These are phyloP conservation scores for Verticillium longisporum DNA, from an alignment of 2,329 filamentous ascomycete genomes.

Conservation along the genomic window DNA sequence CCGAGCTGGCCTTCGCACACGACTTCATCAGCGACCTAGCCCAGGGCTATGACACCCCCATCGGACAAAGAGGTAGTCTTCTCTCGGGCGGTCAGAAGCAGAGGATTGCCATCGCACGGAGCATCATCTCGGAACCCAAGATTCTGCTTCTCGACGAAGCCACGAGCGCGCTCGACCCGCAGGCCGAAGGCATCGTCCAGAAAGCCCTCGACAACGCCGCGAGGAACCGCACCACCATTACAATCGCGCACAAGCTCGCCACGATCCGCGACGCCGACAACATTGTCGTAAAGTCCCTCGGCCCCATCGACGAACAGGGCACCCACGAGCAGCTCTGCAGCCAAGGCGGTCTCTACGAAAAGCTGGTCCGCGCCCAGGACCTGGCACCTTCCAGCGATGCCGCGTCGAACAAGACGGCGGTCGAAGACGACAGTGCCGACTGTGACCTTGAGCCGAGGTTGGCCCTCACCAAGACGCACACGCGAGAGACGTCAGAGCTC, in stretches of 20 bases:
- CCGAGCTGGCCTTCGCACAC: constrained; percentile 2
- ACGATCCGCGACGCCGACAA: constrained; percentile 49
- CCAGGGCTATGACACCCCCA: constrained; percentile 50
- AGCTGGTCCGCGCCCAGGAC: background rate
- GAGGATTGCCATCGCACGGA: constrained; percentile 50
- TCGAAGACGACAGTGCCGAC: background rate
- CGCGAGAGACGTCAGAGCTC: background rate
- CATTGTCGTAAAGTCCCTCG: constrained; percentile 50
- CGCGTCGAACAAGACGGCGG: background rate
- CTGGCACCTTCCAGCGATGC: background rate
- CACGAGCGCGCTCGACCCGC: constrained; percentile 53
- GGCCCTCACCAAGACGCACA: background rate
- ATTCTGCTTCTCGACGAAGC: constrained; percentile 57
- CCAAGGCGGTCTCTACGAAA: background rate
- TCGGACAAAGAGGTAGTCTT: constrained; percentile 59
- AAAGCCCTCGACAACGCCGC: constrained; percentile 41
- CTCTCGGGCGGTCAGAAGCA: constrained; percentile 62
- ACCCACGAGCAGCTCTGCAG: constrained; percentile 46
- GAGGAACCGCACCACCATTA: constrained; percentile 47
- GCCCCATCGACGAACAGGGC: constrained; percentile 47
- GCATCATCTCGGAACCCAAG: constrained; percentile 47
- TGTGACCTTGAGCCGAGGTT: background rate
- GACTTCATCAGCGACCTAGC: constrained; percentile 20
- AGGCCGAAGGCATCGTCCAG: constrained; percentile 45
- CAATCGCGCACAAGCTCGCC: constrained; percentile 48